A percentile compares a stretch with the other conserved stretches of the same genome.
These are phyloP conservation scores for Cetraspora pellucida DNA, from an alignment of 192 early-diverging fungal species.

Conservation along the genomic window DNA sequence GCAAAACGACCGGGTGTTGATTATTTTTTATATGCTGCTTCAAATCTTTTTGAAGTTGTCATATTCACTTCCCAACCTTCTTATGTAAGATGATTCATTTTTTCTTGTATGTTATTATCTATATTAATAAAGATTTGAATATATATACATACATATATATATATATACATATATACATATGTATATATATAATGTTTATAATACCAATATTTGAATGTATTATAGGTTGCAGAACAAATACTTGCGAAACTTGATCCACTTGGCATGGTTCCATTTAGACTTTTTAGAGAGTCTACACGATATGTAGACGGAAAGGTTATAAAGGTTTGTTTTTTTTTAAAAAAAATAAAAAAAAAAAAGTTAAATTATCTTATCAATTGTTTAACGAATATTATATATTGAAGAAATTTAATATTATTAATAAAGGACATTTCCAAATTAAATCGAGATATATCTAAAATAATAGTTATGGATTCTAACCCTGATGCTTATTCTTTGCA, in stretches of 20 bases:
- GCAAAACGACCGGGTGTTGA: slow-evolving; percentile 96
- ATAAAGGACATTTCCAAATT: slow-evolving; percentile 77
- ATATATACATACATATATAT: slow-evolving; percentile 34
- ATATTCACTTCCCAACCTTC: slow-evolving; percentile 89
- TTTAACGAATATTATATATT: slow-evolving; percentile 33
- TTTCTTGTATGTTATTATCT: neutral
- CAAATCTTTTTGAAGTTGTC: slow-evolving; percentile 93
- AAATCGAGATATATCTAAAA: slow-evolving; percentile 92
- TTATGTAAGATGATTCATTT: slow-evolving; percentile 59
- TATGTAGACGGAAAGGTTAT: slow-evolving; percentile 83
- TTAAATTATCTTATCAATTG: neutral
- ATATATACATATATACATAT: slow-evolving; percentile 21
- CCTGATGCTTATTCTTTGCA: slow-evolving; percentile 83
- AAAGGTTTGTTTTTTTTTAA: slow-evolving; percentile 53
- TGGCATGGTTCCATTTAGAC: slow-evolving; percentile 79
- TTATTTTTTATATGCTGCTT: slow-evolving; percentile 89
- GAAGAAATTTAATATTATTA: neutral
- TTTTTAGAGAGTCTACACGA: slow-evolving; percentile 91
- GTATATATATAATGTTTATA: neutral
- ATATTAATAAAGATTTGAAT: no score
- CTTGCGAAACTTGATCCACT: slow-evolving; percentile 90
- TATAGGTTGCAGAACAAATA: slow-evolving; percentile 79
- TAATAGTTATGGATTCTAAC: slow-evolving; percentile 92
- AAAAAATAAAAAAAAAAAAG: neutral
- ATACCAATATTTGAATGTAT: slow-evolving; percentile 15